Base-by-base conservation (phyloP, 1,284 basidiomycete genomes). In the Thecaphora thlaspeos region DNA sequence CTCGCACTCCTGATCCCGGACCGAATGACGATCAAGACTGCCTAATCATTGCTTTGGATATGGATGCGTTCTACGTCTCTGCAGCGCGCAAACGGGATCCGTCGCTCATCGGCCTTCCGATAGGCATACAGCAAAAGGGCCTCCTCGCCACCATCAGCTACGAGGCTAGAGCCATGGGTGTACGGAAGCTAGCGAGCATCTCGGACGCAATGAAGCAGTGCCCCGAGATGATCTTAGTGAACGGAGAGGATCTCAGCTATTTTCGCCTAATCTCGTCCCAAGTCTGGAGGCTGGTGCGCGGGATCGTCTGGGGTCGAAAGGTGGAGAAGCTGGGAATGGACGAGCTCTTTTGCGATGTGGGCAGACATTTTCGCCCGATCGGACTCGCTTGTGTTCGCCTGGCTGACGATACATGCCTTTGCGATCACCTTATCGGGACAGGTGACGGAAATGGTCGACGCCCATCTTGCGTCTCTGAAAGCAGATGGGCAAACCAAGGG, bases 251-350 rank as follows among this genome's bases (percentile, higher is more conserved):
- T 42, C 61, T 80, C 2, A 75, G 70, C 8, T 67, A 70, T 37
- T 80, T 79, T 47, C 66, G 79, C 17, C 48, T 60, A 23, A 67
- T 76, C 42, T 75, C 70, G 15, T 50, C 47, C 11, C 59, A 64
- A 17, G 74, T 79, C 12, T 76, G 66, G 44, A 52, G 62, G 15
- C 66, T 79, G 7, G 74, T 79, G 2, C 60, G 69, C 17, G 46
- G 61, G 3, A 51, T 79, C 3, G 57, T 79, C 0, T 63, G 64
- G 67, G 41, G 48, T 4, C 51, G 49, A 15, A 49, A 46, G 12
- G 76, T 79, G 17, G 79, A 80, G 58, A 79, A 79, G 55, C 63
- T 80, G 2, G 79, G 79, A 1, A 72, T 80, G 78, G 79, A 80
- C 57, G 79, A 80, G 61, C 65, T 80, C 3, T 80, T 78, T 43